Evolutionary conservation across 2,329 filamentous ascomycete species (phyloP).

Genomic region (Ceratocystis papillata): DNA sequence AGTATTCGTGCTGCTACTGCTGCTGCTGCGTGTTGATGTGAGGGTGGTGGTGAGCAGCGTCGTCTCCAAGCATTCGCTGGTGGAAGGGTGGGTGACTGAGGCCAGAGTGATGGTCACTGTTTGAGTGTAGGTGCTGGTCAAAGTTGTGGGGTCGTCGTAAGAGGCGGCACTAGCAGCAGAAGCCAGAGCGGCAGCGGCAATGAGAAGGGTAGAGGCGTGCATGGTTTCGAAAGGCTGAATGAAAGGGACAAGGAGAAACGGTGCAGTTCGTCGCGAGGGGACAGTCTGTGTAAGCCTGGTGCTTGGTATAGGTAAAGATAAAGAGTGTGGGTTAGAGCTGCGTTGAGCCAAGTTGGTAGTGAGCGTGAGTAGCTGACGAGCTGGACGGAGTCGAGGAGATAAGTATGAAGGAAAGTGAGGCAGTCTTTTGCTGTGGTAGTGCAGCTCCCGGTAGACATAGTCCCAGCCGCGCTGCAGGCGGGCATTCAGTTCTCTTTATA

Average conservation of each 20-base stretch:
- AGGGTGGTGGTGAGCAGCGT: conserved; percentile 14
- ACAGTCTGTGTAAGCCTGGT: too few species aligned
- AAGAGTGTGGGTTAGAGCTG: background rate
- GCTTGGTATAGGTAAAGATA: background rate
- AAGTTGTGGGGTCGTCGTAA: conserved; percentile 9
- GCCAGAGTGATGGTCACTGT: conserved; percentile 17
- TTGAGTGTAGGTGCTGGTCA: conserved; percentile 16
- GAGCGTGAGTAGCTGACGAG: background rate
- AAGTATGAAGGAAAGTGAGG: background rate
- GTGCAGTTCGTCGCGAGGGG: background rate
- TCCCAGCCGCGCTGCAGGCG: background rate
- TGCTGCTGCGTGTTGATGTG: background rate
- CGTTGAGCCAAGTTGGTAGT: background rate
- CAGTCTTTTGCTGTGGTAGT: background rate
- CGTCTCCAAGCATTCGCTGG: conserved; percentile 2
- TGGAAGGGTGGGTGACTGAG: background rate
- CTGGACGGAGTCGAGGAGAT: background rate
- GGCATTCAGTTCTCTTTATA: background rate
- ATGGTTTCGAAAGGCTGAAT: conserved; percentile 7
- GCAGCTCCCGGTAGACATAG: background rate
- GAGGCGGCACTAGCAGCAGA: background rate
- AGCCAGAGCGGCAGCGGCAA: background rate
- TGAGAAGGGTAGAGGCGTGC: conserved; percentile 6
- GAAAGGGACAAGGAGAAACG: background rate
- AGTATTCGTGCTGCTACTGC: background rate